Base-by-base conservation (phyloP, 805 yeast species). In the Metschnikowia colocasiae region DNA sequence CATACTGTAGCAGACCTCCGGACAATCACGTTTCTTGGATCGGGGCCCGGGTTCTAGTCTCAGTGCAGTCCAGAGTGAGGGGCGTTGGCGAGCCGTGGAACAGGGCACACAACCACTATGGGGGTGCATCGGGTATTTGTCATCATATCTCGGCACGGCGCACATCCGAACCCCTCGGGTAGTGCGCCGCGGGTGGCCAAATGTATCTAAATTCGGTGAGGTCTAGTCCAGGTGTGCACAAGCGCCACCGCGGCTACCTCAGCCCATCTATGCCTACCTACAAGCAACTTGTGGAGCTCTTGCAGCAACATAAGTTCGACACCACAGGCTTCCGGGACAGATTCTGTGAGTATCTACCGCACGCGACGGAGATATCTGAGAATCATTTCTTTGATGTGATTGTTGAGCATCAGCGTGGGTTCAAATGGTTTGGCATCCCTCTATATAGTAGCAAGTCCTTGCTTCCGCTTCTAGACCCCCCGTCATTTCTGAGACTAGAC, bases 371-470 rank as follows among this genome's bases (percentile, higher is more conserved):
- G n/a, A 8, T 19, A 4, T 27, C 36, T 6, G 42, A 30, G 22
- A 56, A 45, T 31, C 43, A 54, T 30, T 44, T 53, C 25, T 62
- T 68, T 43, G 83, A 78, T 33, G 62, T 77, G 34, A 58, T 79
- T 1, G 60, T 78, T 6, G 83, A 79, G 53, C 79, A 79, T 53
- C 82, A 79, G 57, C 63, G 84, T 19, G 84, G 84, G 0, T 57
- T 75, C 43, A 75, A 74, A 40, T 31, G 77, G 12, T 74, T 78
- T 59, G 83, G 83, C 2, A 74, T 75, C 2, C 80, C 81, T 2
- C 49, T 77, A 39, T 79, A 70, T 53, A 67, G 77, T 30, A 63
- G 68, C 35, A 68, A 74, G 36, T 68, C 81, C 1, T 61, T 79
- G 32, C 47, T 79, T 5, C 77, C 79, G 2, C 59, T 75, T 0